Percentiles rank a stretch among this genome's conserved stretches.
phyloP scores from a whole-genome alignment of 2,329 filamentous ascomycete species.

The Colletotrichum somersetense region DNA sequence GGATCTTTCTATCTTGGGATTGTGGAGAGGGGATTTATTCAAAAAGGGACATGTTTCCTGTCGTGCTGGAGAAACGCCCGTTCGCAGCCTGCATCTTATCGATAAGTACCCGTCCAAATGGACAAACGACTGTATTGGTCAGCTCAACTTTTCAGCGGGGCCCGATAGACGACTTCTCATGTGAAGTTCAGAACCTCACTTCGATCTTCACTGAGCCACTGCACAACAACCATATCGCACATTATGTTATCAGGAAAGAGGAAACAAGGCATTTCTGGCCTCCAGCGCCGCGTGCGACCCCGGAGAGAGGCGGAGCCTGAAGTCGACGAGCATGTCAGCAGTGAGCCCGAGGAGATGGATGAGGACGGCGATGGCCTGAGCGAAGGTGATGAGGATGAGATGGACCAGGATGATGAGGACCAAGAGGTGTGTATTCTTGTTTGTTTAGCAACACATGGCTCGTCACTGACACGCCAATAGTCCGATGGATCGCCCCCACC shows the following conservation, averaged over 20 bases:
- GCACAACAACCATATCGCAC: constrained; percentile 6
- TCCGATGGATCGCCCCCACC: constrained; percentile 39
- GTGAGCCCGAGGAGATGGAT: constrained; percentile 32
- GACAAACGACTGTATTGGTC: neutral
- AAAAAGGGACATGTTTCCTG: constrained; percentile 6
- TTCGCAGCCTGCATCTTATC: constrained; percentile 10
- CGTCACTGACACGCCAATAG: constrained; percentile 48
- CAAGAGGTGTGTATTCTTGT: constrained; percentile 44
- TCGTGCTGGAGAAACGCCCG: neutral
- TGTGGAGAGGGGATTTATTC: constrained; percentile 5
- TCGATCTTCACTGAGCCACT: neutral
- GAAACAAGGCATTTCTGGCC: constrained; percentile 34
- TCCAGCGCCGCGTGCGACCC: constrained; percentile 57
- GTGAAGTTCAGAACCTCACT: constrained; percentile 5
- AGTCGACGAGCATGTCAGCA: constrained; percentile 32
- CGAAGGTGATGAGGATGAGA: constrained; percentile 50
- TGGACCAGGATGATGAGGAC: constrained; percentile 48
- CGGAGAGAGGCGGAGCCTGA: constrained; percentile 52
- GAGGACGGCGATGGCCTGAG: constrained; percentile 24
- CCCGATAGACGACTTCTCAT: constrained; percentile 16
- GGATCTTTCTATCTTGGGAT: neutral
- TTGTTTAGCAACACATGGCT: neutral
- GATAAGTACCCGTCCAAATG: constrained; percentile 4
- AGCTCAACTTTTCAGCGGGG: constrained; percentile 5
- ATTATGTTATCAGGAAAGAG: constrained; percentile 42